Evolutionary conservation across 2,329 filamentous ascomycete genomes (phyloP), one percentile per base, ranked within the genome.

Genomic region (Zymoseptoria ardabiliae): DNA sequence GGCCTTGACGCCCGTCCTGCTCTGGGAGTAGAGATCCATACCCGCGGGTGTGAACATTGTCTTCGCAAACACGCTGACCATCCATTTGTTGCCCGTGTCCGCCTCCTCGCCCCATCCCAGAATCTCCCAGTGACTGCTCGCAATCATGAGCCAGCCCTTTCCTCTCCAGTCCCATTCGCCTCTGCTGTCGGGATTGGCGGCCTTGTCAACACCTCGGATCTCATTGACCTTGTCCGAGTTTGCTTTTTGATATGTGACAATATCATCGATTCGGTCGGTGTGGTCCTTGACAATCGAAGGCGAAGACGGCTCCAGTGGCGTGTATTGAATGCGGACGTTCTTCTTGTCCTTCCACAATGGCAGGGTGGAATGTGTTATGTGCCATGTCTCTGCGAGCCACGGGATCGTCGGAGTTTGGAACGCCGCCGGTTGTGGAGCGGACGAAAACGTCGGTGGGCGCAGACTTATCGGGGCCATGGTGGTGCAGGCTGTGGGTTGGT

Each of bases 31-130:
- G 9, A 95, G 74, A 74, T 96, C 91, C 28, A 96, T 69, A 0
- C 91, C 91, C 58, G 90, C 89, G 63, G 88, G 87, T 6, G 90
- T 94, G 67, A 96, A 95, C 51, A 92, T 66, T 22, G 89, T 95
- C 69, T 89, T 86, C 63, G 87, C 86, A 73, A 96, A 96, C 80
- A 87, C 93, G 4, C 89, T 95, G 13, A 96, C 89, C 1, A 83
- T 85, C 89, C 89, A 96, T 35, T 76, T 66, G 81, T 71, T 72
- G 10, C 64, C 64, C 7, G 58, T 65, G 8, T 55, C 62, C 56
- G 74, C 71, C 21, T 77, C 74, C 70, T 87, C 82, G 4, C 90
- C 90, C 79, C 84, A 92, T 2, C 87, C 90, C 19, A 95, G 74
- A 1, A 94, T 76, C 78, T 96, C 89, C 91, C 91, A 96, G 69